phyloP scores from a whole-genome alignment of 2,329 filamentous ascomycete genomes.

The Monosporascus sp. region DNA sequence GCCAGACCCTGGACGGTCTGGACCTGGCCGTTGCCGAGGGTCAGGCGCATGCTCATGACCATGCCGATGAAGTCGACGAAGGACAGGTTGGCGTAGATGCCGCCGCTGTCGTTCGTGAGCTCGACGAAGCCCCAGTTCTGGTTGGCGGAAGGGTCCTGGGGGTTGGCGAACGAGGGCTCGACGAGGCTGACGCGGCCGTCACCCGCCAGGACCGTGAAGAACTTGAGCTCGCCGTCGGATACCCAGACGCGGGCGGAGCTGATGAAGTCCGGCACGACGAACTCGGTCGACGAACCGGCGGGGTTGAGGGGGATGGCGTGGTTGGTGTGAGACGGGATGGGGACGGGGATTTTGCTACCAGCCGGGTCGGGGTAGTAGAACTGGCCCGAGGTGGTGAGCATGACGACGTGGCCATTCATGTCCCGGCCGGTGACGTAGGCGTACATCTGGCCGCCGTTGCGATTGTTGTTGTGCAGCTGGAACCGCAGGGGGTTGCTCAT shows the following conservation, averaged over 20 bases:
- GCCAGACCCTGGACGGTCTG: constrained; percentile 38
- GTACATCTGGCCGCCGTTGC: constrained; percentile 28
- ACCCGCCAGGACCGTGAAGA: constrained; percentile 29
- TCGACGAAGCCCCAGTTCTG: constrained; percentile 48
- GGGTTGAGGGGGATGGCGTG: constrained; percentile 33
- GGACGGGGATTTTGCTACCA: constrained; percentile 24
- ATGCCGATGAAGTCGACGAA: constrained; percentile 49
- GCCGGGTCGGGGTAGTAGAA: constrained; percentile 35
- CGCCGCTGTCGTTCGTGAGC: constrained; percentile 35
- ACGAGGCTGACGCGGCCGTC: constrained; percentile 33
- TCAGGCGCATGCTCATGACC: constrained; percentile 44
- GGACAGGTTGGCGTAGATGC: constrained; percentile 43
- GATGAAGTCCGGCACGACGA: constrained; percentile 36
- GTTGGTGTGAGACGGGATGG: constrained; percentile 21
- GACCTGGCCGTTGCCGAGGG: constrained; percentile 27
- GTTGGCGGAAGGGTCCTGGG: constrained; percentile 35
- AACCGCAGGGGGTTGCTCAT: constrained; percentile 16
- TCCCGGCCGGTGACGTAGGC: constrained; percentile 39
- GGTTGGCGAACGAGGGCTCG: constrained; percentile 41
- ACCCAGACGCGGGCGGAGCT: constrained; percentile 38
- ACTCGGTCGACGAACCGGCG: constrained; percentile 29
- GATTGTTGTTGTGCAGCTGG: constrained; percentile 33
- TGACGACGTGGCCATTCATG: constrained; percentile 28
- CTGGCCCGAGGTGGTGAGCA: constrained; percentile 32
- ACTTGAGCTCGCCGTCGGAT: constrained; percentile 33